A percentile compares a stretch with the other conserved stretches of the same genome.
Evolutionary conservation across 306 rosid species (phyloP).

Genomic region (Cicer bijugum): DNA sequence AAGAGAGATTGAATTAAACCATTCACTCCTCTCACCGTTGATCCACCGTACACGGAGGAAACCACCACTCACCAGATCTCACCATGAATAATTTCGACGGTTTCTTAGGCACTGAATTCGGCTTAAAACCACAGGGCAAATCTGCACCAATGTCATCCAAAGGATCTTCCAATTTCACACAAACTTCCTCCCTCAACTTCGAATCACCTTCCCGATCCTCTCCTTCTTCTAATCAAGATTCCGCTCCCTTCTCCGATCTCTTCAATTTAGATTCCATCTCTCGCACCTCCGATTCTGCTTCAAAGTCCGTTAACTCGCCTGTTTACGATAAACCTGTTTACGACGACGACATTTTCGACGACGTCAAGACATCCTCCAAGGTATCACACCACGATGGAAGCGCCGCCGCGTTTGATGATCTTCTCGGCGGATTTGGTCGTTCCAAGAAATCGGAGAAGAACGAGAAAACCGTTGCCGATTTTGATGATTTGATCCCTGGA

Average conservation of each 20-base stretch:
- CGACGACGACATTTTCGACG: constrained; percentile 59
- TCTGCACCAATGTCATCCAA: constrained; percentile 78
- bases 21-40: constrained; percentile 27
- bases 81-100: constrained; percentile 88
- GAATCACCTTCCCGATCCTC: constrained; percentile 69
- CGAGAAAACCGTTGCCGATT: constrained; percentile 52
- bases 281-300: constrained; percentile 50
- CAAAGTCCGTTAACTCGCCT: constrained; percentile 59
- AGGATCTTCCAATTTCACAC: constrained; percentile 47
- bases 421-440: constrained; percentile 76
- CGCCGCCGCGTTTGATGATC: constrained; percentile 71
- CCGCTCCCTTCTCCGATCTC: constrained; percentile 55
- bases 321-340: constrained; percentile 78
- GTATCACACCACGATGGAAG: background rate
- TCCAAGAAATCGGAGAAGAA: constrained; percentile 55
- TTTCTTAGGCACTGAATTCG: constrained; percentile 72
- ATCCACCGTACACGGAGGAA: constrained; percentile 44
- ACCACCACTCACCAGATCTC: constrained; percentile 36
- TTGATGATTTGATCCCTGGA: constrained; percentile 82
- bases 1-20: background rate
- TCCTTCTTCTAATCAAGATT: constrained; percentile 36
- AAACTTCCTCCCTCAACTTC: constrained; percentile 48
- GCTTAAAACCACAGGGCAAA: constrained; percentile 78
- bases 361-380: background rate
- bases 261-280: constrained; percentile 58